Base-by-base conservation (phyloP, 345 rosid genomes). In the Hibiscus syriacus region DNA sequence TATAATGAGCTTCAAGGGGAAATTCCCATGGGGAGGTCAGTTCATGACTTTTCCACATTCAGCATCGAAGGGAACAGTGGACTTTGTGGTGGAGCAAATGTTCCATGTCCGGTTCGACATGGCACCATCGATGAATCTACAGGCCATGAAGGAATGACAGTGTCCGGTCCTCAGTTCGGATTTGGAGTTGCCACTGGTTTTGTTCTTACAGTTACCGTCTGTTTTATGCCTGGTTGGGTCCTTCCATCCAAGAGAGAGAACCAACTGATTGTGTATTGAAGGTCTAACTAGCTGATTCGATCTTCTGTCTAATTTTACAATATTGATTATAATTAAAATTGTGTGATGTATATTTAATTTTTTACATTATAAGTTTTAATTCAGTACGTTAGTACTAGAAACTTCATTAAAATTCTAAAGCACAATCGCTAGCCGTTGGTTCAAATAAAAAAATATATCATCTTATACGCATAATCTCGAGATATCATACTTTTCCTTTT, bases 21-120 rank as follows among this genome's bases (percentile, higher is more conserved):
- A 25, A 84, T 91, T 22, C 95, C 95, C 11, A 62, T 55, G n/a
- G 0, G 89, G 82, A 69, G 82, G 84, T 62, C 98, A 92, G 79
- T 87, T 92, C 72, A 74, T 27, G 65, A 87, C 88, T 16, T 92
- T 89, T 38, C 90, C 92, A 5, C 78, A 76, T 71, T 82, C 96
- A 86, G 98, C 79, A 87, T 87, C 2, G 91, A 87, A 75, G 87
- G 81, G 22, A 92, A 87, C 56, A 16, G 58, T 55, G 70, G 70
- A 20, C 92, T 92, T 7, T 89, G 98, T 13, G 92, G 95, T 27
- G 87, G 50, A 38, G 5, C 23, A 6, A 14, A 32, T 34, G 39
- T 14, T 38, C 9, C 62, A 67, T 53, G 70, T 16, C 52, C 5
- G 25, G 16, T 26, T 8, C 38, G 22, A 23, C 58, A 32, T 30